Evolutionary conservation across 1,284 basidiomycete genomes (phyloP).

Genomic region (Sutorius eximius): DNA sequence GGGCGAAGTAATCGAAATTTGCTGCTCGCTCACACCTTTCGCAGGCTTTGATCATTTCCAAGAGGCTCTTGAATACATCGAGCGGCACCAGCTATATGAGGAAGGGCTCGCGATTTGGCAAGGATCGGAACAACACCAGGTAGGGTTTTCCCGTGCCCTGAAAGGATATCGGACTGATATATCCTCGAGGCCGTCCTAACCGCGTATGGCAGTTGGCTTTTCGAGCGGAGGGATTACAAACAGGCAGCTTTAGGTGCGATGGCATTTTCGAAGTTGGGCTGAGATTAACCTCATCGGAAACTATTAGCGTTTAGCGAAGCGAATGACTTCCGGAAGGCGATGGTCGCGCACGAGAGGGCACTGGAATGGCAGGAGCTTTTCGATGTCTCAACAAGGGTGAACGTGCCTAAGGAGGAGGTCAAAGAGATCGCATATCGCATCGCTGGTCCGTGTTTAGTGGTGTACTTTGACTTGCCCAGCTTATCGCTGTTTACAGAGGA

Average conservation of each 20-base stretch:
- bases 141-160: slow-evolving; percentile 35
- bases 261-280: not conserved
- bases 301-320: slow-evolving; percentile 73
- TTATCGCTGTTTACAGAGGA: slow-evolving; percentile 57
- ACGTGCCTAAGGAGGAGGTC: slow-evolving; percentile 52
- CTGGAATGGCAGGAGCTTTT: slow-evolving; percentile 91
- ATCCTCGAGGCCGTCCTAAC: slow-evolving; percentile 57
- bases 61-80: slow-evolving; percentile 80
- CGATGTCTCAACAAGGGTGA: slow-evolving; percentile 62
- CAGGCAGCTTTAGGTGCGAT: slow-evolving; percentile 78
- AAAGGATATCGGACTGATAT: slow-evolving; percentile 3
- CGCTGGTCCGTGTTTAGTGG: slow-evolving; percentile 53
- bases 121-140: slow-evolving; percentile 61
- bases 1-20: slow-evolving; percentile 12
- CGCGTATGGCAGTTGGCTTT: slow-evolving; percentile 87
- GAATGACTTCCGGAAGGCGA: slow-evolving; percentile 62
- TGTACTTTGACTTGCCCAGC: slow-evolving; percentile 1
- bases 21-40: slow-evolving; percentile 9
- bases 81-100: slow-evolving; percentile 77
- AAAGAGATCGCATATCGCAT: slow-evolving; percentile 69
- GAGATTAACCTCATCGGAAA: slow-evolving; percentile 7
- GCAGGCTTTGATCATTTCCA: slow-evolving; percentile 67
- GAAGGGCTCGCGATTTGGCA: slow-evolving; percentile 75
- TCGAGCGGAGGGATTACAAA: slow-evolving; percentile 79
- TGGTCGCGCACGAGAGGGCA: slow-evolving; percentile 84